phyloP scores from a whole-genome alignment of 768 basidiomycete species.

The Hypsizygus marmoreus region DNA sequence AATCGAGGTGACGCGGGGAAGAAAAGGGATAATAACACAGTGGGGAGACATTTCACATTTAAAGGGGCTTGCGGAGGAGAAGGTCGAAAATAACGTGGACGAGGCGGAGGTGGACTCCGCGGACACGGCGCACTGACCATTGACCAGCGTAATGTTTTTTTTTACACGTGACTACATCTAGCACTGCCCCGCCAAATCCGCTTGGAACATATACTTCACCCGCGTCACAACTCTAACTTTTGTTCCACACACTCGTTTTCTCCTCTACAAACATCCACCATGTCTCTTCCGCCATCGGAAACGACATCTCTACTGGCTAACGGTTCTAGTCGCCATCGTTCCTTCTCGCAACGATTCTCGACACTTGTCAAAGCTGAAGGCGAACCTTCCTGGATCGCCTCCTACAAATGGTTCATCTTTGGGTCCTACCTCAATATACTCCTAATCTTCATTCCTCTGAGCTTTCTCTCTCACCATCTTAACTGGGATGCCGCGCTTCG shows the following conservation, averaged over 20 bases:
- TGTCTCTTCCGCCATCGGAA: slow-evolving; percentile 42
- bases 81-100: slow-evolving; percentile 57
- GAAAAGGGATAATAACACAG: slow-evolving; percentile 44
- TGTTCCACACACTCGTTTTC: slow-evolving; percentile 5
- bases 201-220: not conserved
- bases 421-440: slow-evolving; percentile 74
- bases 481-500: slow-evolving; percentile 78
- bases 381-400: slow-evolving; percentile 61
- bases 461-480: slow-evolving; percentile 60
- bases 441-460: slow-evolving; percentile 79
- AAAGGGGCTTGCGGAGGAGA: slow-evolving; percentile 21
- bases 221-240: not conserved
- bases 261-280: no score
- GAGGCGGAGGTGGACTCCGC: slow-evolving; percentile 23
- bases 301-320: slow-evolving; percentile 50
- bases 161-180: slow-evolving; percentile 5
- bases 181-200: slow-evolving; percentile 15
- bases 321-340: slow-evolving; percentile 29
- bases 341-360: slow-evolving; percentile 36
- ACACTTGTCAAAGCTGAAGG: slow-evolving; percentile 56
- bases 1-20: slow-evolving; percentile 49
- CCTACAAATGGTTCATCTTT: slow-evolving; percentile 62
- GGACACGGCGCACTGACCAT: not conserved
- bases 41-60: slow-evolving; percentile 64
- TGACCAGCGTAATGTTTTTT: not conserved